Conservation (phyloP, 176 grass and related monocot genomes). For the Metroxylon sagu region DNA sequence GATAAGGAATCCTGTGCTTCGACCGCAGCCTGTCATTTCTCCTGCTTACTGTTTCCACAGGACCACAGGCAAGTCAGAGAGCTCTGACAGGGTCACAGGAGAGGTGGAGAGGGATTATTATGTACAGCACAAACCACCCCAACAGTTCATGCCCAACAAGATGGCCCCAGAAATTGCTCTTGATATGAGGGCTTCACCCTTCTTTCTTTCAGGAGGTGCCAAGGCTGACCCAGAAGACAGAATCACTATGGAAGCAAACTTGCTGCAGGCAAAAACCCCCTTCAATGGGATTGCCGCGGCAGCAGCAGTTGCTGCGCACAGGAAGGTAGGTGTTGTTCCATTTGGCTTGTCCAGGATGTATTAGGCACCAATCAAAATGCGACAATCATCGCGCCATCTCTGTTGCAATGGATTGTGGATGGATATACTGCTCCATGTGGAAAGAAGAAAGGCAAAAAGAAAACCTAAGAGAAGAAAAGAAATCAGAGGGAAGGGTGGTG, state of each 20-base stretch:
- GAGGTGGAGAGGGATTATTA: constrained; percentile 51
- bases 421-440: no score
- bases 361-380: constrained; percentile 11
- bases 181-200: constrained; percentile 91
- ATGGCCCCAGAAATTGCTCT: constrained; percentile 59
- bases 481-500: no score
- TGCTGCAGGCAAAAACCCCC: constrained; percentile 44
- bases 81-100: constrained; percentile 24
- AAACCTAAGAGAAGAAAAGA: no score
- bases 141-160: constrained; percentile 40
- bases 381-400: no score
- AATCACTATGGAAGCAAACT: constrained; percentile 37
- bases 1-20: constrained; percentile 50
- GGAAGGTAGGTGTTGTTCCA: constrained; percentile 58
- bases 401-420: no score
- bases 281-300: constrained; percentile 49
- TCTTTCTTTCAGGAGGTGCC: constrained; percentile 37
- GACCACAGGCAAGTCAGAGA: constrained; percentile 37
- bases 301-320: constrained; percentile 56
- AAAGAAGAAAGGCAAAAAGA: no score
- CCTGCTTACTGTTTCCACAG: constrained; percentile 64
- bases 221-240: constrained; percentile 40
- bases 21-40: constrained; percentile 50
- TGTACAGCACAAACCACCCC: constrained; percentile 35
- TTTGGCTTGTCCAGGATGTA: constrained; percentile 81